These are phyloP conservation scores for Fraxinus pennsylvanica DNA, from an alignment of 257 asterid species.

Conservation along the genomic window DNA sequence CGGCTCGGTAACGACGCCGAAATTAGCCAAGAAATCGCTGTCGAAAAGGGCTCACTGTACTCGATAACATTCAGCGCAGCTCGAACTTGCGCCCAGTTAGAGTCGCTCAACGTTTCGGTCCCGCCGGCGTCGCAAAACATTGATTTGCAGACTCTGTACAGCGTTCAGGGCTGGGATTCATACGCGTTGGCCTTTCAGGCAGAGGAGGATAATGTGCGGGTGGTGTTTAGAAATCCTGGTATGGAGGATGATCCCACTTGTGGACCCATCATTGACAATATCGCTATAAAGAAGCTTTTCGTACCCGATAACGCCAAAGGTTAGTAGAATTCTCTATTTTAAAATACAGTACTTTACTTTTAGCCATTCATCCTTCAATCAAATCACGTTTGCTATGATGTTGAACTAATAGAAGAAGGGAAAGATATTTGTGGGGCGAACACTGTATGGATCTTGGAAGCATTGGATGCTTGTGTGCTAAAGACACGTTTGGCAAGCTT, in stretches of 20 bases:
- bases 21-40: constrained; percentile 69
- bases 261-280: constrained; percentile 91
- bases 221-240: constrained; percentile 78
- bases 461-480: neutral
- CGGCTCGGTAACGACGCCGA: constrained; percentile 93
- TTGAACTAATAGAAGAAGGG: neutral
- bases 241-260: constrained; percentile 99
- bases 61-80: constrained; percentile 95
- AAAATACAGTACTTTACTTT: neutral
- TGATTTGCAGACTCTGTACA: constrained; percentile 87
- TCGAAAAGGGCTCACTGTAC: constrained; percentile 72
- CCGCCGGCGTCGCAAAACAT: constrained; percentile 82
- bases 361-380: neutral
- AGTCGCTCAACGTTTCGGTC: constrained; percentile 89
- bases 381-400: neutral
- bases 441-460: neutral
- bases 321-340: constrained; percentile 22
- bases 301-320: constrained; percentile 76
- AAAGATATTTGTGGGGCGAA: neutral
- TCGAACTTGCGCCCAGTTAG: constrained; percentile 96
- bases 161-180: constrained; percentile 91
- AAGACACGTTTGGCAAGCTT: neutral
- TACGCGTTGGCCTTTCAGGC: constrained; percentile 91
- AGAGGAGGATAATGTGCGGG: constrained; percentile 46
- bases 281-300: constrained; percentile 89